A percentile compares a stretch with the other conserved stretches of the same genome.
Conservation (phyloP, 1,139 yeast species). For the Debaryomycetaceae sp. region DNA sequence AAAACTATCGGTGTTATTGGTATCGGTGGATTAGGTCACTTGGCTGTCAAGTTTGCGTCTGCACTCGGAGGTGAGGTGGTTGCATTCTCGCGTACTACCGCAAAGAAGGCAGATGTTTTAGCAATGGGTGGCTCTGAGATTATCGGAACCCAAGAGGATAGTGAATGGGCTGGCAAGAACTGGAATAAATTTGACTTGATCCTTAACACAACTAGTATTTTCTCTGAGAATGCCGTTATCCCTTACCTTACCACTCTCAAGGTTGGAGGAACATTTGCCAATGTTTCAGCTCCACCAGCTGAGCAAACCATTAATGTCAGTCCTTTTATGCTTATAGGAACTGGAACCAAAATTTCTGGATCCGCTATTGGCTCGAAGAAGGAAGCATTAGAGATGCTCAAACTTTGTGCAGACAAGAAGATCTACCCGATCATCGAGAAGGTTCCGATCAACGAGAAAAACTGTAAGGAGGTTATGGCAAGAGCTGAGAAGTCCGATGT, state of each 20-base stretch:
- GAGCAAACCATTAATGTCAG: slow-evolving; percentile 20
- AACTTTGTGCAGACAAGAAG: slow-evolving; percentile 49
- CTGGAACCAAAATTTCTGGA: slow-evolving; percentile 38
- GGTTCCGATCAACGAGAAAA: slow-evolving; percentile 49
- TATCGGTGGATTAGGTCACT: slow-evolving; percentile 59
- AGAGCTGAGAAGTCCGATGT: slow-evolving; percentile 52
- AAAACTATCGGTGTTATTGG: slow-evolving; percentile 52
- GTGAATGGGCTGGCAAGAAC: slow-evolving; percentile 33
- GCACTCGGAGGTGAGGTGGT: slow-evolving; percentile 57
- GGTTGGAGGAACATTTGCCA: slow-evolving; percentile 19
- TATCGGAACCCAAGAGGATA: slow-evolving; percentile 44
- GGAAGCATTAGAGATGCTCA: slow-evolving; percentile 54
- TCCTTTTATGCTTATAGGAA: slow-evolving; percentile 31
- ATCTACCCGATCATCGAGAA: slow-evolving; percentile 60
- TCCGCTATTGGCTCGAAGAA: slow-evolving; percentile 48
- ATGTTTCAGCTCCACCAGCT: slow-evolving; percentile 43
- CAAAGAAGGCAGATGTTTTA: slow-evolving; percentile 48
- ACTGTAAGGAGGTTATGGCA: slow-evolving; percentile 48
- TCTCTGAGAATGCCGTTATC: slow-evolving; percentile 17
- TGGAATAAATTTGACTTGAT: slow-evolving; percentile 39
- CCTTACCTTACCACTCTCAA: slow-evolving; percentile 20
- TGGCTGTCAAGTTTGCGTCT: slow-evolving; percentile 53
- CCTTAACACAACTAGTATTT: slow-evolving; percentile 49
- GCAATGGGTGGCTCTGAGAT: slow-evolving; percentile 52
- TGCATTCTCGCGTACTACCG: slow-evolving; percentile 47